These are phyloP conservation scores for Drechslera avenae DNA, from an alignment of 2,329 filamentous ascomycete species.

Conservation along the genomic window DNA sequence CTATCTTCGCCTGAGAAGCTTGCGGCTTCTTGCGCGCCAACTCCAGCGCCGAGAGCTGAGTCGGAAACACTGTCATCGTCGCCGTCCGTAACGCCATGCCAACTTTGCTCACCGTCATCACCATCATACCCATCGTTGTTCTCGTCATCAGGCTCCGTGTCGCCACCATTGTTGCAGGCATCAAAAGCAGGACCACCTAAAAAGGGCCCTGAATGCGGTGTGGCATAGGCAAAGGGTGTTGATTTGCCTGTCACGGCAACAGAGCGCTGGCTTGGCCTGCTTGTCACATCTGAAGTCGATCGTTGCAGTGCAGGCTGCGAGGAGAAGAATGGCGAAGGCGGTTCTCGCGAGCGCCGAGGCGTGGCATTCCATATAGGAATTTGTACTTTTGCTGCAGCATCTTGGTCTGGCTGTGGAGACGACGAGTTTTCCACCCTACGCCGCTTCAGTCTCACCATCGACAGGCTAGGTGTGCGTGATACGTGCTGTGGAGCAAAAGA, in stretches of 20 bases:
- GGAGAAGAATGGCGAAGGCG: constrained; percentile 50
- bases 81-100: constrained; percentile 35
- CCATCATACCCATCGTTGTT: constrained; percentile 39
- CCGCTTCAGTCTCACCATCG: constrained; percentile 50
- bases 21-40: constrained; percentile 36
- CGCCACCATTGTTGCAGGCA: constrained; percentile 35
- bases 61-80: constrained; percentile 36
- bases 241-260: constrained; percentile 41
- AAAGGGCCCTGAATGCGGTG: constrained; percentile 64
- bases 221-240: constrained; percentile 73
- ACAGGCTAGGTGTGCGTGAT: constrained; percentile 47
- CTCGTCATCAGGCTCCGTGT: constrained; percentile 44
- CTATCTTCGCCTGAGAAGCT: constrained; percentile 46
- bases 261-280: constrained; percentile 53
- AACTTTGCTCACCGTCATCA: constrained; percentile 37
- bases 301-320: constrained; percentile 34
- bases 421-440: constrained; percentile 50
- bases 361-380: constrained; percentile 44
- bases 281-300: constrained; percentile 42
- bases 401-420: constrained; percentile 23
- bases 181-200: constrained; percentile 35
- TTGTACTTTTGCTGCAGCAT: constrained; percentile 28
- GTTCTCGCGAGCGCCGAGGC: constrained; percentile 53
- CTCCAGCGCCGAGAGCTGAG: constrained; percentile 20
- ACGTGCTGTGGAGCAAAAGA: constrained; percentile 31